phyloP scores from a whole-genome alignment of 257 asterid genomes.

The Rehmannia glutinosa region DNA sequence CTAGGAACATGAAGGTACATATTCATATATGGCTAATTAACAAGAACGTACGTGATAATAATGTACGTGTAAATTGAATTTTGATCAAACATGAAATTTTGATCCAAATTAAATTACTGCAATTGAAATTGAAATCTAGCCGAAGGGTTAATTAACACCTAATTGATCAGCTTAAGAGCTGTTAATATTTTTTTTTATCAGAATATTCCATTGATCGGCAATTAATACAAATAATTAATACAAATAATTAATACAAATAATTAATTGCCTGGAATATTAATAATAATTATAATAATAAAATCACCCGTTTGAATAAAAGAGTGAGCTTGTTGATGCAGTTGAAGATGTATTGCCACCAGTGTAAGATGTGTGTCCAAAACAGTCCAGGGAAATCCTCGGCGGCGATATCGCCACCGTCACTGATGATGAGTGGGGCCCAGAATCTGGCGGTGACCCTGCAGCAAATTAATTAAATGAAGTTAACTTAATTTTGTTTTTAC shows the following conservation, averaged over 20 bases:
- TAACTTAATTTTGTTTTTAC: too few species aligned
- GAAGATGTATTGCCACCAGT: slow-evolving; percentile 37
- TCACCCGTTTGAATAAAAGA: slow-evolving; percentile 47
- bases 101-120: background rate
- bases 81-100: background rate
- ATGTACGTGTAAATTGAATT: background rate
- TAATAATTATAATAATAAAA: background rate
- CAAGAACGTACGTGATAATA: background rate
- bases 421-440: slow-evolving; percentile 63
- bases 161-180: background rate
- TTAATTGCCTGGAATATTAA: background rate
- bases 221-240: background rate
- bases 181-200: background rate
- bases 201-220: background rate
- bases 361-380: slow-evolving; percentile 53
- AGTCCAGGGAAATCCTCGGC: slow-evolving; percentile 74
- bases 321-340: slow-evolving; percentile 47
- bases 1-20: slow-evolving; percentile 19
- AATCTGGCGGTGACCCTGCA: slow-evolving; percentile 77
- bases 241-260: background rate
- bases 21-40: slow-evolving; percentile 26
- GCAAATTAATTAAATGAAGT: background rate
- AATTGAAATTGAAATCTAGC: background rate
- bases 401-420: slow-evolving; percentile 77
- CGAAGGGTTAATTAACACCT: slow-evolving; percentile 2